These are phyloP conservation scores for Truncatella angustata DNA, from an alignment of 2,329 filamentous ascomycete species.

Conservation along the genomic window DNA sequence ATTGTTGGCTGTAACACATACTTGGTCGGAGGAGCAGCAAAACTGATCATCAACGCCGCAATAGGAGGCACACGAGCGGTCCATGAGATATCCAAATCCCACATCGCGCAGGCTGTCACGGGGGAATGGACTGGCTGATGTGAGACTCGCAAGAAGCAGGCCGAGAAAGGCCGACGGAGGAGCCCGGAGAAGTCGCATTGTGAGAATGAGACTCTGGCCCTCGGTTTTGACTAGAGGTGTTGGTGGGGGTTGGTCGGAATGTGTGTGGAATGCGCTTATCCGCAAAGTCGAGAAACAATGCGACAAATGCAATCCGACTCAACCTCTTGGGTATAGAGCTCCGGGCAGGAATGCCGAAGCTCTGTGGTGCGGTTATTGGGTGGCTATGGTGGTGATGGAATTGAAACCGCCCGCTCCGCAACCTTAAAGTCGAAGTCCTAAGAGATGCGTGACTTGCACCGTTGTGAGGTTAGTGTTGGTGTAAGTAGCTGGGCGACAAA, in stretches of 20 bases:
- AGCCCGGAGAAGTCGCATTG: slow-evolving; percentile 32
- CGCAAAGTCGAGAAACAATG: too few relatives aligned
- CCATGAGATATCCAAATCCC: slow-evolving; percentile 50
- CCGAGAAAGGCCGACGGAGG: slow-evolving; percentile 29
- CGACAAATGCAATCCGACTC: background rate
- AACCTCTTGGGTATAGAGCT: too few relatives aligned
- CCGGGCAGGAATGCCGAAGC: too few relatives aligned
- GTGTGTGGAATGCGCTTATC: slow-evolving; percentile 7
- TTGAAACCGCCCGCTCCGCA: background rate
- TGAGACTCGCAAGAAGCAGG: slow-evolving; percentile 36
- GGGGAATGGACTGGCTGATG: slow-evolving; percentile 47
- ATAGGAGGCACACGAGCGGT: slow-evolving; percentile 47
- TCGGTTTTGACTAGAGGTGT: background rate
- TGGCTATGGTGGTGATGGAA: too few relatives aligned
- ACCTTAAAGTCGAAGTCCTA: slow-evolving; percentile 3
- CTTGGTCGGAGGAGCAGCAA: slow-evolving; percentile 50
- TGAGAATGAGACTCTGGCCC: background rate
- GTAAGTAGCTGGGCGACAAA: background rate
- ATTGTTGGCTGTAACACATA: slow-evolving; percentile 50
- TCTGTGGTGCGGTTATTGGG: too few relatives aligned
- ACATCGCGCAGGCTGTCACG: slow-evolving; percentile 46
- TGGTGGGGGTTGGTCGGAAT: slow-evolving; percentile 15
- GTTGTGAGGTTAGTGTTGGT: background rate
- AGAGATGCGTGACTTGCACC: background rate
- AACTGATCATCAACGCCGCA: slow-evolving; percentile 55